phyloP scores from a whole-genome alignment of 768 basidiomycete genomes.

The Lepiota venenata region DNA sequence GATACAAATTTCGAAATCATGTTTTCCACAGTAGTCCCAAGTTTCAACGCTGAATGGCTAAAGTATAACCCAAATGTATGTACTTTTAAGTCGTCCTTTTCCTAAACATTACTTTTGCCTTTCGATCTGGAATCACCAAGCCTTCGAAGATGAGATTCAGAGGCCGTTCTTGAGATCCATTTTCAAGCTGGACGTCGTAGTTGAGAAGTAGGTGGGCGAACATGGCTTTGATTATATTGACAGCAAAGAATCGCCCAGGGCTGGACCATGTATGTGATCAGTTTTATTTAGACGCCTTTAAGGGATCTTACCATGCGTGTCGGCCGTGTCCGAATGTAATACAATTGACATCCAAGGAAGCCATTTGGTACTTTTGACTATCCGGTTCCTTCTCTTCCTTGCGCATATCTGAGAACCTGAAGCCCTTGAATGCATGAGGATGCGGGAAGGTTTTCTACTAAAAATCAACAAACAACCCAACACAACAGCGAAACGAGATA shows the following conservation, averaged over 20 bases:
- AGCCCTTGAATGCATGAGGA: slow-evolving; percentile 33
- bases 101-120: slow-evolving; percentile 32
- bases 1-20: too few species aligned
- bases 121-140: slow-evolving; percentile 23
- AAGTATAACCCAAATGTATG: too few species aligned
- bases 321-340: slow-evolving; percentile 29
- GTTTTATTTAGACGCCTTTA: not conserved
- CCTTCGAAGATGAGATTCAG: slow-evolving; percentile 12
- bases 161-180: slow-evolving; percentile 12
- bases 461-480: too few species aligned
- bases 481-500: too few species aligned
- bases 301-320: slow-evolving; percentile 21
- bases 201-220: slow-evolving; percentile 34
- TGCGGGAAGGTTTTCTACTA: slow-evolving; percentile 19
- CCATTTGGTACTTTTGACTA: slow-evolving; percentile 24
- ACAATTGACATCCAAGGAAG: slow-evolving; percentile 21
- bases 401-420: slow-evolving; percentile 30
- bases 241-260: slow-evolving; percentile 38
- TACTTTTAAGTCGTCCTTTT: slow-evolving; percentile 16
- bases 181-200: slow-evolving; percentile 31
- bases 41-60: too few species aligned
- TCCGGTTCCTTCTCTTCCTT: slow-evolving; percentile 17
- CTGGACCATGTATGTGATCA: not conserved
- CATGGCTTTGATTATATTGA: slow-evolving; percentile 36
- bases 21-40: too few species aligned